These are phyloP conservation scores for Dionaea muscipula DNA, from an alignment of 179 eudicot species.

Conservation along the genomic window DNA sequence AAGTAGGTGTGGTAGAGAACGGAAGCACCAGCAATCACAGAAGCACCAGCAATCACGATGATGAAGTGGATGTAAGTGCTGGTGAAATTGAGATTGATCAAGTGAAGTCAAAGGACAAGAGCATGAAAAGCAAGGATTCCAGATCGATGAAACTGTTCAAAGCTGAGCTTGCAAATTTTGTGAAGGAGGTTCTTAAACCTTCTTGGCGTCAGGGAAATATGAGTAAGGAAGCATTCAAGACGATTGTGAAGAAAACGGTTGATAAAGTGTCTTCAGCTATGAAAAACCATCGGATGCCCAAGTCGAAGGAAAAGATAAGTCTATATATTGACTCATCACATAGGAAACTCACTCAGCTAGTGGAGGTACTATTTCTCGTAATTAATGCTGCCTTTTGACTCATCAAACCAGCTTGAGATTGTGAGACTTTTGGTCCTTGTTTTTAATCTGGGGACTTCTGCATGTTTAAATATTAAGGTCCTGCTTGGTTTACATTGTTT, in stretches of 20 bases:
- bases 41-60: slow-evolving; percentile 46
- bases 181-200: slow-evolving; percentile 84
- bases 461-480: too few species aligned
- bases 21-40: slow-evolving; percentile 55
- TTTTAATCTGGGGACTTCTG: too few species aligned
- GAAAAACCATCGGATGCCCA: slow-evolving; percentile 72
- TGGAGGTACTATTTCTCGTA: slow-evolving; percentile 49
- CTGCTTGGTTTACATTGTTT: too few species aligned
- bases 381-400: not conserved
- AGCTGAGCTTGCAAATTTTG: slow-evolving; percentile 72
- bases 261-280: slow-evolving; percentile 92
- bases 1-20: slow-evolving; percentile 62
- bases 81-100: slow-evolving; percentile 82
- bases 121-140: slow-evolving; percentile 63
- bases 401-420: not conserved
- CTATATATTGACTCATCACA: slow-evolving; percentile 81
- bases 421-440: not conserved
- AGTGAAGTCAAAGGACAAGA: slow-evolving; percentile 37
- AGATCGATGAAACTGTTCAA: slow-evolving; percentile 80
- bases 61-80: slow-evolving; percentile 27
- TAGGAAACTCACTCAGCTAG: slow-evolving; percentile 72
- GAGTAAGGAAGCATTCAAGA: slow-evolving; percentile 99
- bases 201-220: slow-evolving; percentile 95
- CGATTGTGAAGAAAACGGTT: slow-evolving; percentile 91
- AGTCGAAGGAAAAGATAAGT: slow-evolving; percentile 74